Evolutionary conservation across 495 filamentous ascomycete species (phyloP).

Genomic region (Podospora sp.): DNA sequence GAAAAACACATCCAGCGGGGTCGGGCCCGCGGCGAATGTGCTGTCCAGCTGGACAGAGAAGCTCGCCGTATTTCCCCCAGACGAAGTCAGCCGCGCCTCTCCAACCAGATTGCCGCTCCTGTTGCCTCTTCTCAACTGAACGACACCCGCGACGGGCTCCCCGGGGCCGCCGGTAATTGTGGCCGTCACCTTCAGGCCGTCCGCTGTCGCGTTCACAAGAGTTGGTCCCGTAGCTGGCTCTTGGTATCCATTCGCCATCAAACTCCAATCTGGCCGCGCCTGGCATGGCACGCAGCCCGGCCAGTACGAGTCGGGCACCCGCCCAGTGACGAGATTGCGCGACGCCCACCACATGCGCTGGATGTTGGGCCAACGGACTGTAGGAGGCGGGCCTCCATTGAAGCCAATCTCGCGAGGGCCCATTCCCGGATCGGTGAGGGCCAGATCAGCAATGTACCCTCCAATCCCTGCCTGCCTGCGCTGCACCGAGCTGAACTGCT

Average conservation of each 20-base stretch:
- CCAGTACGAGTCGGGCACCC: conserved; percentile 30
- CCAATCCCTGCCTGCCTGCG: conserved; percentile 19
- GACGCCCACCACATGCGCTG: conserved; percentile 28
- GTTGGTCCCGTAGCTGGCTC: conserved; percentile 28
- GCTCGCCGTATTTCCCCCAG: neutral
- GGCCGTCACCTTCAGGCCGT: conserved; percentile 6
- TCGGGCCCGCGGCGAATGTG: neutral
- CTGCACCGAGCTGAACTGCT: neutral
- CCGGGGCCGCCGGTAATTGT: conserved; percentile 15
- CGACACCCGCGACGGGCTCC: conserved; percentile 5
- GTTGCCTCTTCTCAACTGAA: conserved; percentile 3
- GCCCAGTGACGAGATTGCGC: conserved; percentile 24
- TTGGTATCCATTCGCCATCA: conserved; percentile 24
- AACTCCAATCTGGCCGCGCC: conserved; percentile 18
- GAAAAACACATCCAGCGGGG: conserved; percentile 6
- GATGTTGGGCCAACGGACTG: conserved; percentile 25
- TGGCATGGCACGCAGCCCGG: conserved; percentile 29
- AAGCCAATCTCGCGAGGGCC: conserved; percentile 25
- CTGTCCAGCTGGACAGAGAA: neutral
- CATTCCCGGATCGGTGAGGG: neutral
- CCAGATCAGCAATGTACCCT: conserved; percentile 10
- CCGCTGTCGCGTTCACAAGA: conserved; percentile 12
- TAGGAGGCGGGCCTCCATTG: conserved; percentile 22
- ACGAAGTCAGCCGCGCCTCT: neutral
- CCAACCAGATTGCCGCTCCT: neutral